A percentile compares a stretch with the other conserved stretches of the same genome.
phyloP scores from a whole-genome alignment of 768 basidiomycete genomes.

The Nevesoporus exiguus region DNA sequence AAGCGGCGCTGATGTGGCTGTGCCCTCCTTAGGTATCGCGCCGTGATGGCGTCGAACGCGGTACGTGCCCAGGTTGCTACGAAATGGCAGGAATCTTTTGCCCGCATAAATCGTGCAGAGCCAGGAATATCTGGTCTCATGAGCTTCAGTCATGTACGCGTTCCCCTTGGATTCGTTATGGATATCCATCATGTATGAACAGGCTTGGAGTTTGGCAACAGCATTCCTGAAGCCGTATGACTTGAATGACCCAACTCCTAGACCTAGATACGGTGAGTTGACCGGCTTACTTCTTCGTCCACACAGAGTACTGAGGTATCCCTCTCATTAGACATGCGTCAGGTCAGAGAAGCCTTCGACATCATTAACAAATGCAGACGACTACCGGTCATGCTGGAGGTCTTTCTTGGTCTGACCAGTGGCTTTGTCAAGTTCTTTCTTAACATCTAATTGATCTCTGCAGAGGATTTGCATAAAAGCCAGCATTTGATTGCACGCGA shows the following conservation, averaged over 20 bases:
- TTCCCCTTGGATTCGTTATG: not conserved
- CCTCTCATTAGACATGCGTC: constrained; percentile 41
- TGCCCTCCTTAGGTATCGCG: not conserved
- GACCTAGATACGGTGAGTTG: constrained; percentile 28
- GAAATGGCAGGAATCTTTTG: constrained; percentile 71
- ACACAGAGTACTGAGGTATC: not conserved
- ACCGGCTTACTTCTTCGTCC: not conserved
- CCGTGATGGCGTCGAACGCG: constrained; percentile 54
- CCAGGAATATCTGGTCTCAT: constrained; percentile 65
- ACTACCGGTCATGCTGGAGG: constrained; percentile 63
- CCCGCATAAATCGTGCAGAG: constrained; percentile 54
- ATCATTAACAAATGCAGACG: constrained; percentile 55
- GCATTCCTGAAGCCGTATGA: constrained; percentile 55
- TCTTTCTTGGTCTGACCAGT: constrained; percentile 57
- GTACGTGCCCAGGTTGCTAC: constrained; percentile 62
- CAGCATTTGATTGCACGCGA: constrained; percentile 61
- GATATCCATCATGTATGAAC: constrained; percentile 4
- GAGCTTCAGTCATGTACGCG: constrained; percentile 55
- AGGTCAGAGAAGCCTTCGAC: constrained; percentile 54
- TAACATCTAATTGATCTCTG: not conserved
- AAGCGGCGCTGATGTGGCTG: constrained; percentile 18
- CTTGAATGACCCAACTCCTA: constrained; percentile 38
- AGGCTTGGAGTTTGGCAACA: constrained; percentile 62
- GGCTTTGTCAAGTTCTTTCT: not conserved
- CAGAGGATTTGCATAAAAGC: constrained; percentile 62